Evolutionary conservation across 495 filamentous ascomycete species (phyloP).

Genomic region (Trichoderma orchidacearum): DNA sequence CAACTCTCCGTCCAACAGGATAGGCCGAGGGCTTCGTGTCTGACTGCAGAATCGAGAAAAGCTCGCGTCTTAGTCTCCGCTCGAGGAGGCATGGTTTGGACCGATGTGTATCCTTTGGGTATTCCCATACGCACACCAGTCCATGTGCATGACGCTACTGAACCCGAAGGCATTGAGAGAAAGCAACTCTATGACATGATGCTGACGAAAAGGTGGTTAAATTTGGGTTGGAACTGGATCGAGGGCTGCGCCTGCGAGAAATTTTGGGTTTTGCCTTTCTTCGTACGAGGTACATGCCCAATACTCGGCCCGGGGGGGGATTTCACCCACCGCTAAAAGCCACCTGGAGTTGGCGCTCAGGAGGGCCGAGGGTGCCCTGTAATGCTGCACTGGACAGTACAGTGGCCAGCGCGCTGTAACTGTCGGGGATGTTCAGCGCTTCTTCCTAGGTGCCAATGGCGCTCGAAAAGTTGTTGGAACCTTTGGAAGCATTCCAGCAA

Average conservation of each 20-base stretch:
- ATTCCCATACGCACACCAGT: not conserved
- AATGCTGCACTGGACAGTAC: too few relatives aligned
- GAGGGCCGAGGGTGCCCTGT: not conserved
- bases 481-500: too few relatives aligned
- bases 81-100: not conserved
- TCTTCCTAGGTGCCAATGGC: too few relatives aligned
- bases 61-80: not conserved
- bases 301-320: not conserved
- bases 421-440: too few relatives aligned
- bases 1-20: not conserved
- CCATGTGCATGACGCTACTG: not conserved
- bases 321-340: not conserved
- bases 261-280: too few relatives aligned
- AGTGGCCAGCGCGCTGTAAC: too few relatives aligned
- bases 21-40: not conserved
- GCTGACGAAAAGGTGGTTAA: not conserved
- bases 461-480: not conserved
- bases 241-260: too few relatives aligned
- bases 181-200: not conserved
- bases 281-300: not conserved
- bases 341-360: not conserved
- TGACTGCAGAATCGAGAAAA: not conserved
- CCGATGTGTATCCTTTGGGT: not conserved
- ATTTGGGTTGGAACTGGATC: not conserved
- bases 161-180: not conserved